Evolutionary conservation across 1,284 basidiomycete genomes (phyloP).

Genomic region (Naganishia sp.): DNA sequence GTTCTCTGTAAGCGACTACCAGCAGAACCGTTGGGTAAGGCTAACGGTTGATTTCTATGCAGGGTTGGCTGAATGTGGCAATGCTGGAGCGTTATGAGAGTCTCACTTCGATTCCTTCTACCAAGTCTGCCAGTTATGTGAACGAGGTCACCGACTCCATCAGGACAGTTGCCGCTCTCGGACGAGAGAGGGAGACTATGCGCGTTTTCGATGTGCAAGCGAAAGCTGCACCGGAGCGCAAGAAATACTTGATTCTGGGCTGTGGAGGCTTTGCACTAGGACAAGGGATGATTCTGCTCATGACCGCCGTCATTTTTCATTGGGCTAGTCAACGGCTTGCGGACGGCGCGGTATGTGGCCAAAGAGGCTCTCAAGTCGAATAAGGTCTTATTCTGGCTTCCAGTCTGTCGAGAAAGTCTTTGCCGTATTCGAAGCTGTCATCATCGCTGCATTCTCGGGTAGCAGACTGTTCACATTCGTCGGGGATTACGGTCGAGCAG

Average conservation of each 20-base stretch:
- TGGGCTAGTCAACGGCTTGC: conserved; percentile 48
- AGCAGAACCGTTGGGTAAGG: too few species aligned
- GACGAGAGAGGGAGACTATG: conserved; percentile 45
- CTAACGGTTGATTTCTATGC: too few species aligned
- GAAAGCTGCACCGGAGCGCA: not conserved
- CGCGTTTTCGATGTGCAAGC: conserved; percentile 33
- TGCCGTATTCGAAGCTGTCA: conserved; percentile 51
- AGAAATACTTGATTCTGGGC: conserved; percentile 42
- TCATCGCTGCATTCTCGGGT: conserved; percentile 50
- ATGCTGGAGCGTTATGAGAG: conserved; percentile 45
- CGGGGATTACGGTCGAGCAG: conserved; percentile 44
- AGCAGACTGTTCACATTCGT: conserved; percentile 45
- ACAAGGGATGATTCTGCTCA: conserved; percentile 49
- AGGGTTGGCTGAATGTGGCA: conserved; percentile 37
- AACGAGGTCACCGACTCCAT: conserved; percentile 54
- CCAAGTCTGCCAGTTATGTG: conserved; percentile 47
- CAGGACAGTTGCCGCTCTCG: conserved; percentile 51
- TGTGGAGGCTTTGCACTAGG: conserved; percentile 48
- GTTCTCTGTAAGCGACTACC: not conserved
- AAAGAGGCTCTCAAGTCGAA: too few species aligned
- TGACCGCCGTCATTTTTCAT: conserved; percentile 50
- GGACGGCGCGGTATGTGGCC: conserved; percentile 36
- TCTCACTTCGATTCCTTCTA: conserved; percentile 43
- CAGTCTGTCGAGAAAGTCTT: conserved; percentile 41
- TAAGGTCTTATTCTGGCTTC: not conserved